Base-by-base conservation (phyloP, 2,329 filamentous ascomycete species). In the Diaporthe destruens region DNA sequence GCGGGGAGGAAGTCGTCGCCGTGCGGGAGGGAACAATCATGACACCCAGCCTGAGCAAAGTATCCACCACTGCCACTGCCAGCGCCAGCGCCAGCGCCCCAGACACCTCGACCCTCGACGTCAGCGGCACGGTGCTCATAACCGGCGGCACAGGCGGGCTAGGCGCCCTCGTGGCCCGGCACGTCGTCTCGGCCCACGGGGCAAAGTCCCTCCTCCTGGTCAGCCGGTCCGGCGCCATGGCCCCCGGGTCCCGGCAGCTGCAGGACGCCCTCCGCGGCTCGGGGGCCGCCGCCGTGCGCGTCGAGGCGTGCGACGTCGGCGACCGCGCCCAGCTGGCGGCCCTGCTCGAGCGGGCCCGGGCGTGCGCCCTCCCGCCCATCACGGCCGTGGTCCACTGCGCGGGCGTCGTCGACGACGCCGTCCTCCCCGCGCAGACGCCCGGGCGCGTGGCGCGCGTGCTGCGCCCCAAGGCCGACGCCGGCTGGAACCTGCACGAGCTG, bases 81-180 rank as follows among this genome's bases (percentile, higher is more conserved):
- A n/a, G n/a, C n/a, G n/a, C n/a, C n/a, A n/a, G n/a, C n/a, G n/a
- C n/a, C n/a, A n/a, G n/a, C n/a, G n/a, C n/a, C n/a, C 9, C 34
- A 36, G 34, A 9, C 9, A 2, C 11, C 23, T 49, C 59, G 34
- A 34, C 42, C 7, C 59, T 63, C 29, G 59, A 63, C 18, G 42
- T 49, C 5, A 63, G 25, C 42, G 59, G 59, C 9, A 63, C 59
- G 0, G 59, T 63, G 18, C 29, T 63, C 11, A 63, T 63, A 11
- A 63, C 59, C 6, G 59, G 59, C 18, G 59, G 42, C 14, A 63
- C 59, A 11, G 59, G 59, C 6, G 59, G 59, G 23, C 42, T 63
- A 9, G 59, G 59, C 11, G 59, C 42, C 18, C 25, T 63, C 18
- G 18, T 63, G 18, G 34, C 18, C 1, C 59, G 44, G 3, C 59